A percentile compares a stretch with the other conserved stretches of the same genome.
These are phyloP conservation scores for Candida yuanshanica DNA, from an alignment of 805 yeast species.

Conservation along the genomic window DNA sequence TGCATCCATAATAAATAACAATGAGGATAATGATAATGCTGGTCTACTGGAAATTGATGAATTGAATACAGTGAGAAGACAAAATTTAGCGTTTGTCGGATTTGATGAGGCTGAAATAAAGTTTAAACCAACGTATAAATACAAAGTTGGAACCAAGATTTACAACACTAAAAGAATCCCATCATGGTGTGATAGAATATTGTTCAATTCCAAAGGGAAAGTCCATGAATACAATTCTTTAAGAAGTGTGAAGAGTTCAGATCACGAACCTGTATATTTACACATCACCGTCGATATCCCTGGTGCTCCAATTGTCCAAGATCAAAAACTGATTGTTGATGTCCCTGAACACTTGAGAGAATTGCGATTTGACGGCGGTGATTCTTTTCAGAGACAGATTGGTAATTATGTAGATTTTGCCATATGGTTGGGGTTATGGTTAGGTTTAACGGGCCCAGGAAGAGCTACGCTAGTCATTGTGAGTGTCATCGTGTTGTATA, in stretches of 20 bases:
- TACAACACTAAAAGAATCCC: slow-evolving; percentile 62
- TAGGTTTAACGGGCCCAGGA: neutral
- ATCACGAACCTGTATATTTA: slow-evolving; percentile 75
- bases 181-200: slow-evolving; percentile 87
- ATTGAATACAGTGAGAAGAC: slow-evolving; percentile 23
- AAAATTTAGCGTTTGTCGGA: slow-evolving; percentile 48
- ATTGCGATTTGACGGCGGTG: neutral
- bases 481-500: neutral
- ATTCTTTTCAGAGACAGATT: neutral
- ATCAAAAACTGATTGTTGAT: neutral
- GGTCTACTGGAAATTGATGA: slow-evolving; percentile 31
- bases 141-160: slow-evolving; percentile 36
- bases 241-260: slow-evolving; percentile 48
- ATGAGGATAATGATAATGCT: slow-evolving; percentile 12
- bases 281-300: slow-evolving; percentile 23
- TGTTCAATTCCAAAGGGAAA: slow-evolving; percentile 27
- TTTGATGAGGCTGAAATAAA: slow-evolving; percentile 59
- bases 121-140: slow-evolving; percentile 83
- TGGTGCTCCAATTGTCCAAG: slow-evolving; percentile 23
- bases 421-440: slow-evolving; percentile 1
- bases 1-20: slow-evolving; percentile 24
- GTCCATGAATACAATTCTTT: slow-evolving; percentile 45
- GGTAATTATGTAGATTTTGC: neutral
- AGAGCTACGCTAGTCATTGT: neutral
- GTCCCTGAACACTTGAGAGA: neutral